Evolutionary conservation across 108 stramenopile species (phyloP), one percentile per base, ranked within the genome.

Genomic region (Cafeteria roenbergensis): DNA sequence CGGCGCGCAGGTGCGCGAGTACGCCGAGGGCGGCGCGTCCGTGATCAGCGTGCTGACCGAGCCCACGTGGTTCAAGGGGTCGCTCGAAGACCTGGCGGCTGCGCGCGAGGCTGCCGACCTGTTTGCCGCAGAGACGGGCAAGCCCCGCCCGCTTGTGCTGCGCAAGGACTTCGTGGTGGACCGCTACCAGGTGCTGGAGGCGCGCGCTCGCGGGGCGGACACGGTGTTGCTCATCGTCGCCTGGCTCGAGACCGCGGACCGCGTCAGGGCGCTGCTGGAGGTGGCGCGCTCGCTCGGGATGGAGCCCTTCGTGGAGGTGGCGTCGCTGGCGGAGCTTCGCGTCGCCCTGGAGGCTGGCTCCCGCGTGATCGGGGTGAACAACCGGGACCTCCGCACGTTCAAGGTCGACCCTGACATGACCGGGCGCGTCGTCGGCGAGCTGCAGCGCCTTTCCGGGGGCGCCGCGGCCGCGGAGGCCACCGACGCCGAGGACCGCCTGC

Each of bases 231-330:
- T 98, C 17, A 98, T 98, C 71, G 92, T 98, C 0, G 90, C 93
- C 1, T 81, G 89, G 48, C 70, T 90, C 34, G 83, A 83, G 0
- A 68, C 75, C 24, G 79, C 32, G 21, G 66, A 86, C 28, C 35
- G 86, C 34, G 64, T 98, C 24, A 70, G 75, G 51, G 71, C 69
- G 25, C 78, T 95, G 52, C 90, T 98, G 51, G 72, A 77, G 56
- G 81, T 70, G 71, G 77, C 83, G 25, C 77, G 92, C 54, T 69
- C 72, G 35, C 67, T 67, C 32, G 82, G 84, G 24, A 94, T 98
- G 86, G 93, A 95, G 76, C 93, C 96, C 22, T 74, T 98, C 42
- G 96, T 98, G 21, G 96, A 98, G 75, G 90, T 94, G 1, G 89
- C 91, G 68, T 88, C 86, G 0, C 79, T 85, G 36, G 64, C 67